A percentile compares a stretch with the other conserved stretches of the same genome.
phyloP scores from a whole-genome alignment of 768 basidiomycete genomes.

The Goffeauzyma gilvescens region DNA sequence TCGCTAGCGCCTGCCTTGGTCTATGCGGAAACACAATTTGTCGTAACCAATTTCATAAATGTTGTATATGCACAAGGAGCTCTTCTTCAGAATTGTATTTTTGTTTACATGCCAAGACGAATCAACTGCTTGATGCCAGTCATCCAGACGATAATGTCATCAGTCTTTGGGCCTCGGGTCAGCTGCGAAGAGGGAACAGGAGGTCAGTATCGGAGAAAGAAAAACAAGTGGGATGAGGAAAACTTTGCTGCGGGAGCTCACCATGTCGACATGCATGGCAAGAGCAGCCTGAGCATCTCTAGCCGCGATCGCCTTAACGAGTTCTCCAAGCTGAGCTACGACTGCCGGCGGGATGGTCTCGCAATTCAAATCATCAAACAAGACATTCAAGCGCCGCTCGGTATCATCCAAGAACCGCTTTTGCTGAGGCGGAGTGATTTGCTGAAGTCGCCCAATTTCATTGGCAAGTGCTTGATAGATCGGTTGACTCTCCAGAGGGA shows the following conservation, averaged over 20 bases:
- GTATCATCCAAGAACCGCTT: conserved; percentile 69
- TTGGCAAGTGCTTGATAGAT: conserved; percentile 49
- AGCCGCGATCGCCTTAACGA: conserved; percentile 60
- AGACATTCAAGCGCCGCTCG: conserved; percentile 60
- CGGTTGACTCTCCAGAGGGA: conserved; percentile 48
- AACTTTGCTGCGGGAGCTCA: conserved; percentile 43
- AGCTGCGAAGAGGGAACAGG: neutral
- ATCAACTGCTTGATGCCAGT: conserved; percentile 77
- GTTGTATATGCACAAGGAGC: neutral
- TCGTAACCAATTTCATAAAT: conserved; percentile 1
- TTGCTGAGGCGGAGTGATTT: conserved; percentile 62
- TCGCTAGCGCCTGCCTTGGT: too few species aligned
- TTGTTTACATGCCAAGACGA: conserved; percentile 15
- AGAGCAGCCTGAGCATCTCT: conserved; percentile 60
- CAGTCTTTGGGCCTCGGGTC: conserved; percentile 34
- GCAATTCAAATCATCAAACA: conserved; percentile 87
- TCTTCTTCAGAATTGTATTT: neutral
- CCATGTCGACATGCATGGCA: conserved; percentile 64
- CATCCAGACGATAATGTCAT: conserved; percentile 44
- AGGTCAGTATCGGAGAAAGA: too few species aligned
- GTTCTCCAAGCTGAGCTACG: conserved; percentile 49
- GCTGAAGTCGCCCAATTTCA: conserved; percentile 49
- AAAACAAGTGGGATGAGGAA: too few species aligned
- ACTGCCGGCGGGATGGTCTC: conserved; percentile 55
- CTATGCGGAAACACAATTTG: too few species aligned